These are phyloP conservation scores for Cerioporus squamosus DNA, from an alignment of 1,284 basidiomycete species.

Conservation along the genomic window DNA sequence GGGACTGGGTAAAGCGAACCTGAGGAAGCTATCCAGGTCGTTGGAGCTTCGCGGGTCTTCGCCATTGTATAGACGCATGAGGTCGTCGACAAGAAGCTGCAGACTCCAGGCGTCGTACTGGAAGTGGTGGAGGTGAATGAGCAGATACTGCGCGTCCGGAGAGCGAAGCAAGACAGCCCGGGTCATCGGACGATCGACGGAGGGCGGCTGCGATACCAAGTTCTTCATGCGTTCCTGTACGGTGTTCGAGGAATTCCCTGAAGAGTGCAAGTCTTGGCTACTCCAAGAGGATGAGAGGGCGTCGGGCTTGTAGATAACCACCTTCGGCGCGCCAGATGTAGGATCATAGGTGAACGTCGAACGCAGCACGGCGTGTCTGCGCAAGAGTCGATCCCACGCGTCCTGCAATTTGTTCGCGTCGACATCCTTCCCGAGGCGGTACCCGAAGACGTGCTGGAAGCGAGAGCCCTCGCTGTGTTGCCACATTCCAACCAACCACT, in stretches of 20 bases:
- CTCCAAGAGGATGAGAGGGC: constrained; percentile 21
- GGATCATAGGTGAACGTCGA: constrained; percentile 44
- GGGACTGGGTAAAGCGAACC: constrained; percentile 29
- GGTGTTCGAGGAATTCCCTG: constrained; percentile 9
- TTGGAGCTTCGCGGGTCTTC: constrained; percentile 31
- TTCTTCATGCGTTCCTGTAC: constrained; percentile 39
- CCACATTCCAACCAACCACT: constrained; percentile 50
- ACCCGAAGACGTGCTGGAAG: constrained; percentile 52
- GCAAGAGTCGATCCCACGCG: constrained; percentile 44
- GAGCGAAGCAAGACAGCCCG: constrained; percentile 39
- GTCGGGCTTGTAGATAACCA: constrained; percentile 42
- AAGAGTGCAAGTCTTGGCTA: constrained; percentile 29
- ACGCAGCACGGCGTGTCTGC: constrained; percentile 45
- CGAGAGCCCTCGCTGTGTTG: constrained; percentile 44
- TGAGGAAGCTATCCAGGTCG: constrained; percentile 40
- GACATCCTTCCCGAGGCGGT: constrained; percentile 38
- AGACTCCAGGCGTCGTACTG: constrained; percentile 58
- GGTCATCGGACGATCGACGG: constrained; percentile 37
- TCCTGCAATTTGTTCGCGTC: constrained; percentile 34
- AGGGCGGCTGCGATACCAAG: constrained; percentile 41
- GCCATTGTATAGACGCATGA: constrained; percentile 41
- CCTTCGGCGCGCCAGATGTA: constrained; percentile 33
- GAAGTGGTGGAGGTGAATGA: constrained; percentile 53
- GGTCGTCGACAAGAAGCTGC: constrained; percentile 45
- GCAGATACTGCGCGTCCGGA: constrained; percentile 35